Conservation (phyloP, 2,329 filamentous ascomycete genomes). For the Alternaria metachromatica region DNA sequence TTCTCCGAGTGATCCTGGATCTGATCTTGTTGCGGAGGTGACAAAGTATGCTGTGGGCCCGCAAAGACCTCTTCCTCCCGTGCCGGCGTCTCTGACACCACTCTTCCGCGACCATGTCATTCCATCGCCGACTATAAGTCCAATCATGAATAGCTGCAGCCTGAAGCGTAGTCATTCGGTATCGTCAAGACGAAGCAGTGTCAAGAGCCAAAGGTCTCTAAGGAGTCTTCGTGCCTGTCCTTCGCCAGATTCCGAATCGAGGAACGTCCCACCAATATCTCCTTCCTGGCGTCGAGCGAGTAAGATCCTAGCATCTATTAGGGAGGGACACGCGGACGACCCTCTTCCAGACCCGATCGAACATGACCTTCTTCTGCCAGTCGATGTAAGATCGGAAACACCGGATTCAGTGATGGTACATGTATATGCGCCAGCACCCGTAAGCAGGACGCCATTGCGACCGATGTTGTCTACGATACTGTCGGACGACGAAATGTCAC, state of each 20-base stretch:
- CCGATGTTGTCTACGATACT: not conserved
- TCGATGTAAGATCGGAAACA: slow-evolving; percentile 37
- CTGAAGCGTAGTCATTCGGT: slow-evolving; percentile 8
- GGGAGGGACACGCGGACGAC: slow-evolving; percentile 19
- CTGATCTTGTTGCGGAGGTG: slow-evolving; percentile 24
- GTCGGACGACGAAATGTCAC: not conserved
- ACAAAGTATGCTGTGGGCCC: slow-evolving; percentile 15
- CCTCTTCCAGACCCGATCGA: slow-evolving; percentile 36
- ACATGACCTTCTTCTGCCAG: slow-evolving; percentile 38
- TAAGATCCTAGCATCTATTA: slow-evolving; percentile 13
- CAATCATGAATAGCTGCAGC: slow-evolving; percentile 17
- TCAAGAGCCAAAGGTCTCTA: slow-evolving; percentile 24
- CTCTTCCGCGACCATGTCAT: slow-evolving; percentile 20
- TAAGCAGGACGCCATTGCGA: slow-evolving; percentile 21
- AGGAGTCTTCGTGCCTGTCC: slow-evolving; percentile 23
- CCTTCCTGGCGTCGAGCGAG: slow-evolving; percentile 22
- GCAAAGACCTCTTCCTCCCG: slow-evolving; percentile 7
- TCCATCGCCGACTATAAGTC: slow-evolving; percentile 30
- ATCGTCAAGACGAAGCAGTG: slow-evolving; percentile 11
- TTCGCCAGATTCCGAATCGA: slow-evolving; percentile 22
- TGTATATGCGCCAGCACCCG: slow-evolving; percentile 33
- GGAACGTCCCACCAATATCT: slow-evolving; percentile 30
- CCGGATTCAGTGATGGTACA: slow-evolving; percentile 36
- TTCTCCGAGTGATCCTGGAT: slow-evolving; percentile 12
- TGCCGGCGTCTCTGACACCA: not conserved